A percentile compares a stretch with the other conserved stretches of the same genome.
Evolutionary conservation across 176 grass and related monocot genomes (phyloP).

Genomic region (Coix lacrymajobi): DNA sequence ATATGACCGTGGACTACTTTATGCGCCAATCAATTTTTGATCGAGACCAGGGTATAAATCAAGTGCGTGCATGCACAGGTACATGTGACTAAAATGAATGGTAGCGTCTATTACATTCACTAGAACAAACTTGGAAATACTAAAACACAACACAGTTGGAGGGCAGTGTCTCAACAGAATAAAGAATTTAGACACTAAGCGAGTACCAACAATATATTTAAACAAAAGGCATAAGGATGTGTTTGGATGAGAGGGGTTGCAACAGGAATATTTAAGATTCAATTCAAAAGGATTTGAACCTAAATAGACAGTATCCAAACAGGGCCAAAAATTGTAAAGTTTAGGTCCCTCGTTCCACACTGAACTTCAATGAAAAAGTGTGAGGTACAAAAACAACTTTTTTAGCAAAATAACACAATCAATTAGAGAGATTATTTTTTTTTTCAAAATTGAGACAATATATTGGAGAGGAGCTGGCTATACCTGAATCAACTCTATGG

Average conservation of each 20-base stretch:
- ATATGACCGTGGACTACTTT: background rate
- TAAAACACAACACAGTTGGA: background rate
- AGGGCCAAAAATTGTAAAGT: background rate
- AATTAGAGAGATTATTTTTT: background rate
- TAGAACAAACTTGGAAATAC: background rate
- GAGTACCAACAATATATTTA: background rate
- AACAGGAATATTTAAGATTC: background rate
- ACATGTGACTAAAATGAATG: background rate
- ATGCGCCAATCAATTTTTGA: background rate
- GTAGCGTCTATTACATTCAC: background rate
- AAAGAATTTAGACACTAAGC: background rate
- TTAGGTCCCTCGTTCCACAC: background rate
- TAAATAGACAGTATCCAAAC: background rate
- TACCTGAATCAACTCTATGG: conserved; percentile 90
- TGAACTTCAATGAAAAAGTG: background rate
- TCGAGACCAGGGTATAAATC: background rate
- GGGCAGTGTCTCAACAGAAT: background rate
- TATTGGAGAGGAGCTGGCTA: background rate
- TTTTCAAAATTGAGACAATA: background rate
- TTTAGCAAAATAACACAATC: background rate
- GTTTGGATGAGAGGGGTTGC: background rate
- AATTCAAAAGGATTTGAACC: background rate
- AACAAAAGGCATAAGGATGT: background rate
- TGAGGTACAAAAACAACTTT: background rate
- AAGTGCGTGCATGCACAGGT: background rate